phyloP scores from a whole-genome alignment of 2,329 filamentous ascomycete species.

The Talaromyces albobiverticillius region DNA sequence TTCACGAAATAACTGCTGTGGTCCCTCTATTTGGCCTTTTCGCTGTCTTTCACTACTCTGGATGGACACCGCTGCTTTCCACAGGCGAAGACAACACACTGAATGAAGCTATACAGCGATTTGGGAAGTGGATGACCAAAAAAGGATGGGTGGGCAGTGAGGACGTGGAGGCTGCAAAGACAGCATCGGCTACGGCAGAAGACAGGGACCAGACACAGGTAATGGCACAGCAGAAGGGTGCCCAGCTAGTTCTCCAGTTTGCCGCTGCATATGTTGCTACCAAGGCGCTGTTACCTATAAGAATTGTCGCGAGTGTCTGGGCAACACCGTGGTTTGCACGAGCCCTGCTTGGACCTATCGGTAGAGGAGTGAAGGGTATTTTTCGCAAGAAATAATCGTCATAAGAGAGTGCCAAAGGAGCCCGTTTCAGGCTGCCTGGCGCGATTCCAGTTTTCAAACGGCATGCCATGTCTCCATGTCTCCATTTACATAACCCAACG shows the following conservation, averaged over 20 bases:
- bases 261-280: slow-evolving; percentile 89
- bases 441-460: neutral
- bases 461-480: neutral
- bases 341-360: slow-evolving; percentile 53
- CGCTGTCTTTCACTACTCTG: slow-evolving; percentile 73
- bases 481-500: too few species aligned
- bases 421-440: neutral
- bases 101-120: slow-evolving; percentile 65
- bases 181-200: slow-evolving; percentile 24
- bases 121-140: slow-evolving; percentile 71
- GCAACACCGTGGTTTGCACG: slow-evolving; percentile 89
- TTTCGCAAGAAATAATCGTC: slow-evolving; percentile 32
- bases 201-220: slow-evolving; percentile 17
- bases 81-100: slow-evolving; percentile 28
- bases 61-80: slow-evolving; percentile 64
- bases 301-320: slow-evolving; percentile 78
- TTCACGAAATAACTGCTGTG: slow-evolving; percentile 90
- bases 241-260: slow-evolving; percentile 62
- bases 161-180: slow-evolving; percentile 45
- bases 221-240: slow-evolving; percentile 39
- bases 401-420: neutral
- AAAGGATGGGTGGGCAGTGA: slow-evolving; percentile 72
- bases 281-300: slow-evolving; percentile 75
- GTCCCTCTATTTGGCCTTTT: slow-evolving; percentile 74
- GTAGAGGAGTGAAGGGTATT: slow-evolving; percentile 36